Evolutionary conservation across 257 asterid species (phyloP).

Genomic region (Fraxinus excelsior): DNA sequence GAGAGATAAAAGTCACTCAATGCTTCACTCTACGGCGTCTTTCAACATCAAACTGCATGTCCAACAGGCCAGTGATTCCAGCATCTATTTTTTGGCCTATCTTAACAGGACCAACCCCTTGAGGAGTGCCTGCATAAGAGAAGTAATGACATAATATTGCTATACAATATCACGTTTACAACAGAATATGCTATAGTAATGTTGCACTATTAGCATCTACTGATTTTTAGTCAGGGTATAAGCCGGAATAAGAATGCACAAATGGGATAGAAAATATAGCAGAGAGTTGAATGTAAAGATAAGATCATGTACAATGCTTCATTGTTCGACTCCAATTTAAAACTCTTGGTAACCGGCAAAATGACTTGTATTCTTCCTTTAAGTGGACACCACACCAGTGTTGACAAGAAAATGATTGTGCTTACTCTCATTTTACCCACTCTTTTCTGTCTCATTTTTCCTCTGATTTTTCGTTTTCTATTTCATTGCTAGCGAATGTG

Average conservation of each 20-base stretch:
- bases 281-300: neutral
- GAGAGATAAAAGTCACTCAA: constrained; percentile 17
- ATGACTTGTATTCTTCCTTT: neutral
- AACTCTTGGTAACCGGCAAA: neutral
- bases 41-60: constrained; percentile 71
- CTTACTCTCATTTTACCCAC: neutral
- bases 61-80: constrained; percentile 82
- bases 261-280: neutral
- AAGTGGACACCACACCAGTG: neutral
- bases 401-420: no score
- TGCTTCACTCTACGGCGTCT: constrained; percentile 44
- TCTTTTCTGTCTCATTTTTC: neutral
- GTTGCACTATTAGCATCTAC: neutral
- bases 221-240: neutral
- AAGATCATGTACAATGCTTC: neutral
- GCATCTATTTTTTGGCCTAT: constrained; percentile 87
- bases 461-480: no score
- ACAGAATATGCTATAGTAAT: neutral
- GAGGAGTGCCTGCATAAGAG: constrained; percentile 75
- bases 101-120: constrained; percentile 88
- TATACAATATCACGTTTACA: neutral
- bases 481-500: neutral
- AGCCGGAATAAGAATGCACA: neutral
- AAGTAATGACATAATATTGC: neutral
- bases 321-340: no score